Percentiles rank a stretch among this genome's conserved stretches.
Conservation (phyloP, 1,139 yeast species). For the Suhomyces guaymorum region DNA sequence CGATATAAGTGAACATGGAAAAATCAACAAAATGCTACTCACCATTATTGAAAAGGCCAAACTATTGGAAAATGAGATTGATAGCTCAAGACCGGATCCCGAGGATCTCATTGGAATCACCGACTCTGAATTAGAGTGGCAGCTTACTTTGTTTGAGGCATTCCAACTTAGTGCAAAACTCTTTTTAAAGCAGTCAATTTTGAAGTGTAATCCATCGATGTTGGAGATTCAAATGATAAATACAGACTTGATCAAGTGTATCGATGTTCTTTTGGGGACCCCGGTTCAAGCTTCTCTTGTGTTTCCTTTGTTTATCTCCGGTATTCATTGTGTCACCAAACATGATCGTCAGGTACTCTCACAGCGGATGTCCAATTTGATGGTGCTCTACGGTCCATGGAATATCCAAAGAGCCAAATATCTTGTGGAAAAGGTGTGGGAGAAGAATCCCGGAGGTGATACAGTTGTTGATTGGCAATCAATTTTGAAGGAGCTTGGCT, state of each 20-base stretch:
- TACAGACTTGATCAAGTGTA: conserved; percentile 53
- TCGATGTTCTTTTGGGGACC: conserved; percentile 65
- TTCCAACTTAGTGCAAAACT: conserved; percentile 71
- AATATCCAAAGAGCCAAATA: conserved; percentile 62
- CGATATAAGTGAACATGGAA: conserved; percentile 30
- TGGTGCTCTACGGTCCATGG: conserved; percentile 64
- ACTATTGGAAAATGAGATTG: conserved; percentile 51
- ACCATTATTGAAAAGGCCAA: conserved; percentile 40
- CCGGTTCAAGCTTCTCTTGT: conserved; percentile 71
- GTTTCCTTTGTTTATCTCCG: conserved; percentile 77
- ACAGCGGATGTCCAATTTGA: conserved; percentile 54
- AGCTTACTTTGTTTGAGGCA: conserved; percentile 69
- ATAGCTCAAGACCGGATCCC: conserved; percentile 55
- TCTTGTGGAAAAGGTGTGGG: conserved; percentile 58
- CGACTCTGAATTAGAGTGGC: conserved; percentile 60
- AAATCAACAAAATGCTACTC: conserved; percentile 24
- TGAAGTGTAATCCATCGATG: conserved; percentile 60
- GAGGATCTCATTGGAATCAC: conserved; percentile 49
- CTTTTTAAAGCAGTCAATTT: conserved; percentile 64
- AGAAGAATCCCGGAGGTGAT: conserved; percentile 38
- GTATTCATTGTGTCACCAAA: conserved; percentile 60
- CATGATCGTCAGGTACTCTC: conserved; percentile 54
- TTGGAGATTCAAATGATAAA: conserved; percentile 64
- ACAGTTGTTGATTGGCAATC: conserved; percentile 62
- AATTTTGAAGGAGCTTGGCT: conserved; percentile 63